A percentile compares a stretch with the other conserved stretches of the same genome.
Conservation (phyloP, 208 protist genomes). For the Trypanosoma mega region DNA sequence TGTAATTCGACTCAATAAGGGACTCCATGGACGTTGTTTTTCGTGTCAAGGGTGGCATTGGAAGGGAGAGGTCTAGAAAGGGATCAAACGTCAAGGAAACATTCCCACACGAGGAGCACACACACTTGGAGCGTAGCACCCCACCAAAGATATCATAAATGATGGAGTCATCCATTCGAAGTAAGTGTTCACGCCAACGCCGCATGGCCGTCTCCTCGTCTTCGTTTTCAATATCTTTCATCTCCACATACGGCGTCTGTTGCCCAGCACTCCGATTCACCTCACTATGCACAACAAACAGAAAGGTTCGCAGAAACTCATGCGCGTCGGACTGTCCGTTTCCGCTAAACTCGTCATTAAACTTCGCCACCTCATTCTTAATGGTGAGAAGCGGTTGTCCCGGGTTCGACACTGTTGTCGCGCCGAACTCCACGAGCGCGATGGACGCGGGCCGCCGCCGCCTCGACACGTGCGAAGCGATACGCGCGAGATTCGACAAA, state of each 20-base stretch:
- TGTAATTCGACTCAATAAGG: slow-evolving; percentile 48
- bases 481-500: slow-evolving; percentile 28
- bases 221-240: slow-evolving; percentile 62
- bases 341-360: slow-evolving; percentile 73
- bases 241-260: slow-evolving; percentile 40
- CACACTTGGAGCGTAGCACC: slow-evolving; percentile 43
- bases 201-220: slow-evolving; percentile 39
- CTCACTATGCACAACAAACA: slow-evolving; percentile 90
- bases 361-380: slow-evolving; percentile 55
- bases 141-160: slow-evolving; percentile 88
- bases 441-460: slow-evolving; percentile 26
- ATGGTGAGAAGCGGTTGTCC: slow-evolving; percentile 47
- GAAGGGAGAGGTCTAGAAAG: slow-evolving; percentile 74
- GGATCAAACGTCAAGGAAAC: slow-evolving; percentile 72
- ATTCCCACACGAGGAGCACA: slow-evolving; percentile 50
- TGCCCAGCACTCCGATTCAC: slow-evolving; percentile 45
- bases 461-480: slow-evolving; percentile 21
- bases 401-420: not conserved
- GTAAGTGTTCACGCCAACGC: slow-evolving; percentile 55
- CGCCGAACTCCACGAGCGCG: slow-evolving; percentile 45
- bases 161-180: slow-evolving; percentile 50
- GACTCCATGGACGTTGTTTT: slow-evolving; percentile 5
- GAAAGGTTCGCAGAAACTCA: slow-evolving; percentile 87
- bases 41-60: slow-evolving; percentile 21
- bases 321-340: slow-evolving; percentile 89